Base-by-base conservation (phyloP, 805 yeast genomes). In the Lachancea meyersii region DNA sequence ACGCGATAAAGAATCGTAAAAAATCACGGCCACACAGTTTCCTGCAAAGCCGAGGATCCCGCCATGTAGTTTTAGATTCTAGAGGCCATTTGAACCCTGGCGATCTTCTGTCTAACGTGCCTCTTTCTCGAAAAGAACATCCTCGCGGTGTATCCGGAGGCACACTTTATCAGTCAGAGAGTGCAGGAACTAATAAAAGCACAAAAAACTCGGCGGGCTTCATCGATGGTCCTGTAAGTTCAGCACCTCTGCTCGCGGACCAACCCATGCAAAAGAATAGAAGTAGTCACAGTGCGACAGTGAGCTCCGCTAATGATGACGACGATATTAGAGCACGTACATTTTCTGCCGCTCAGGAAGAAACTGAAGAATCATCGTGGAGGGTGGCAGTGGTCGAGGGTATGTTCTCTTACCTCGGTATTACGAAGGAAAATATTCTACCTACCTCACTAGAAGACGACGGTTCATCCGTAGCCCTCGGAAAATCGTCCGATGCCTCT, bases 51-150 rank as follows among this genome's bases (percentile, higher is more conserved):
- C 22, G 40, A 5, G 49, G 56, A 31, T 72, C 79, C 1, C 65
- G 75, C 44, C 75, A 75, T 48, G 75, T 76, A 31, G 75, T 64
- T 3, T 63, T 82, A 27, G 76, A 73, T 20, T 71, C 84, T 1
- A 66, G 80, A 38, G 72, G 75, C 41, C 64, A 75, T 3, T 67
- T 80, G 14, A 86, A 83, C 54, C 95, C 96, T 0, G 96, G 96
- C 22, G 95, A 87, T 57, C 68, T 88, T 40, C 64, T 88, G 9
- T 83, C 95, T 0, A 84, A 82, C 42, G 95, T 82, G 1, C 93
- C 95, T 1, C 59, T 84, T 6, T 72, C 82, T 1, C 65, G 82
- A 41, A 59, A 51, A 32, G 57, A 51, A 39, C 26, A 41, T 19
- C 26, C 48, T 18, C 22, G 33, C 3, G 35, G 36, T 20, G 13